Percentiles rank a stretch among this genome's conserved stretches.
Conservation (phyloP, 441 rosid species). For the Capsella rubella region DNA sequence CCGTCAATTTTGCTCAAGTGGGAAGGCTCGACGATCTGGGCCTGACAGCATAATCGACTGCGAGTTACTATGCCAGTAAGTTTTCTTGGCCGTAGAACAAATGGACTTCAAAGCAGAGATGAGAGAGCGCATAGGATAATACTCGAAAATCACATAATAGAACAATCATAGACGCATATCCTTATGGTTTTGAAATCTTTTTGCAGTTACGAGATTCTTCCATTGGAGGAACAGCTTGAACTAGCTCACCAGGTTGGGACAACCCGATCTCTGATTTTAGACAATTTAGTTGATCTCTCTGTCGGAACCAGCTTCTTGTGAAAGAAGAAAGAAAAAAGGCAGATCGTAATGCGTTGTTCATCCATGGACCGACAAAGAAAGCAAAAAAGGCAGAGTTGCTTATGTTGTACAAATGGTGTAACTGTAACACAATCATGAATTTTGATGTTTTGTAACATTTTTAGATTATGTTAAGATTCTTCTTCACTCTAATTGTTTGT, state of each 20-base stretch:
- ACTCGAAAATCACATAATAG: constrained; percentile 17
- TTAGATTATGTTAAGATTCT: constrained; percentile 20
- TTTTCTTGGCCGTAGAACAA: constrained; percentile 24
- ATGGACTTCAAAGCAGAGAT: background rate
- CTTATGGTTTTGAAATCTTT: constrained; percentile 32
- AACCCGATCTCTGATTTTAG: constrained; percentile 75
- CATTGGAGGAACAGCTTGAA: constrained; percentile 89
- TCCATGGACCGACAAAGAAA: constrained; percentile 28
- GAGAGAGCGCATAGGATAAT: background rate
- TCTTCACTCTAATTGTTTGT: constrained; percentile 16
- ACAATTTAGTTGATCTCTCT: constrained; percentile 82
- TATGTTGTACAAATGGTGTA: constrained; percentile 37
- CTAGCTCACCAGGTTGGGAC: constrained; percentile 90
- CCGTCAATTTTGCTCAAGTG: constrained; percentile 82
- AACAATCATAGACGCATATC: constrained; percentile 11
- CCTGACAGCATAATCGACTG: constrained; percentile 97
- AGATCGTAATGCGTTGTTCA: constrained; percentile 30
- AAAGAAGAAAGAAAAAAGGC: constrained; percentile 29
- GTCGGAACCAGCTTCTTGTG: constrained; percentile 91
- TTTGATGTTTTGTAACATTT: constrained; percentile 20
- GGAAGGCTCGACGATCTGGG: constrained; percentile 93
- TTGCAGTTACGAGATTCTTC: constrained; percentile 93
- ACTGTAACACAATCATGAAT: constrained; percentile 15
- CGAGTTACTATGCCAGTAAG: constrained; percentile 94
- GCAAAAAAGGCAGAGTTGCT: constrained; percentile 5